Conservation (phyloP, 345 rosid species). For the Syzygium aqueum region DNA sequence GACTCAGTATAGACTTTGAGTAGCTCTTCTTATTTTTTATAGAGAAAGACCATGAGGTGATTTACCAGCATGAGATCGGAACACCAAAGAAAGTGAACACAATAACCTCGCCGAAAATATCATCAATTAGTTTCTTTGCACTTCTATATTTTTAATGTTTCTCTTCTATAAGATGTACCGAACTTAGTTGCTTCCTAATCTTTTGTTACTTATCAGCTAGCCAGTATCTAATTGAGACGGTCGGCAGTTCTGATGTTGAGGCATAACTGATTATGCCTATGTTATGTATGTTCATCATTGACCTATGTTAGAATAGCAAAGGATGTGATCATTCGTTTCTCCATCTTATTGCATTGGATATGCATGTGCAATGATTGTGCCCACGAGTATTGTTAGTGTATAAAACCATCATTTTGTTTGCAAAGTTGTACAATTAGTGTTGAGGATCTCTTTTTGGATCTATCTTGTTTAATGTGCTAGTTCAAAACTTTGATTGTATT, state of each 20-base stretch:
- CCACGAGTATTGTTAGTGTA: neutral
- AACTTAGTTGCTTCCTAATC: neutral
- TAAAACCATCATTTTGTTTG: neutral
- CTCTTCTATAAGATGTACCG: neutral
- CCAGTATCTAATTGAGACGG: neutral
- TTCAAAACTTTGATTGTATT: neutral
- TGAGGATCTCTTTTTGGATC: neutral
- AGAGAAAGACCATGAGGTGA: neutral
- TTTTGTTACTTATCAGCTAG: neutral
- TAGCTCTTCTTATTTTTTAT: neutral
- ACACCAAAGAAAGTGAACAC: neutral
- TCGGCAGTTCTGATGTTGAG: neutral
- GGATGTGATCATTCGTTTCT: neutral
- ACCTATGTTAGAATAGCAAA: neutral
- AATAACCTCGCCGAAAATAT: neutral
- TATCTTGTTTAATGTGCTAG: neutral
- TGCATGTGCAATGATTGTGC: neutral
- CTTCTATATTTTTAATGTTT: neutral
- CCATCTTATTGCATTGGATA: neutral
- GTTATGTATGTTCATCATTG: neutral
- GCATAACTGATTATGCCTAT: neutral
- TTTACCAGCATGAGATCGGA: neutral
- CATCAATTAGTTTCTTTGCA: neutral
- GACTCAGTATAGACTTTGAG: neutral
- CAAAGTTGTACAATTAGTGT: neutral